Evolutionary conservation across 306 rosid species (phyloP), one percentile per base, ranked within the genome.

Genomic region (Mimosa pudica): DNA sequence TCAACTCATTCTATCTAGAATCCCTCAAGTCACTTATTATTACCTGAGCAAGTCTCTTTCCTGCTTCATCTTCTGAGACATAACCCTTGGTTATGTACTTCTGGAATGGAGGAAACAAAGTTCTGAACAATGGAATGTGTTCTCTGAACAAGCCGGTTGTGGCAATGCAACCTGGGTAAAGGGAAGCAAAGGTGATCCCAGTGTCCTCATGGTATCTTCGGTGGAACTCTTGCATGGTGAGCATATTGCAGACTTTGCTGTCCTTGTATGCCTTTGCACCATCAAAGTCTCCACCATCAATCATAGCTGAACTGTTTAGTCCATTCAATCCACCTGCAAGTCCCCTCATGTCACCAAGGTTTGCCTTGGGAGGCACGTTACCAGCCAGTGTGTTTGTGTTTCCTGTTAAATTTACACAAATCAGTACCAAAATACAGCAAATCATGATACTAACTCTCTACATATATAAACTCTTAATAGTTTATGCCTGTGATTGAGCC

Each of bases 191-290:
- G 72, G 98, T 87, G 74, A 96, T 75, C 63, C 98, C 99, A 11
- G 99, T 93, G 71, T 96, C 98, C 86, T 93, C 99, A 3, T 93
- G 94, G 89, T 30, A 91, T 41, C 94, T 87, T 81, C 86, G 86
- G 77, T 96, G 98, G 83, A 89, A 93, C 84, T 95, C 97, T 79
- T 93, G 98, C 99, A 96, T 95, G 62, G 90, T 91, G 63, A 96
- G 97, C 99, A 96, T 96, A 71, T 96, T 96, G 88, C 98, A 96
- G 41, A 96, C 98, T 84, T 93, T 96, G 92, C 98, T 93, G 93
- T 96, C 99, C 87, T 96, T 96, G 90, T 93, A 96, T 17, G 99
- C 99, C 89, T 96, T 96, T 79, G 99, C 99, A 9, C 99, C 99
- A 20, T 96, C 99, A 72, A 93, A 96, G 18, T 84, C 91, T 66